Conservation (phyloP, 768 basidiomycete species). For the Lactarius tabidus region DNA sequence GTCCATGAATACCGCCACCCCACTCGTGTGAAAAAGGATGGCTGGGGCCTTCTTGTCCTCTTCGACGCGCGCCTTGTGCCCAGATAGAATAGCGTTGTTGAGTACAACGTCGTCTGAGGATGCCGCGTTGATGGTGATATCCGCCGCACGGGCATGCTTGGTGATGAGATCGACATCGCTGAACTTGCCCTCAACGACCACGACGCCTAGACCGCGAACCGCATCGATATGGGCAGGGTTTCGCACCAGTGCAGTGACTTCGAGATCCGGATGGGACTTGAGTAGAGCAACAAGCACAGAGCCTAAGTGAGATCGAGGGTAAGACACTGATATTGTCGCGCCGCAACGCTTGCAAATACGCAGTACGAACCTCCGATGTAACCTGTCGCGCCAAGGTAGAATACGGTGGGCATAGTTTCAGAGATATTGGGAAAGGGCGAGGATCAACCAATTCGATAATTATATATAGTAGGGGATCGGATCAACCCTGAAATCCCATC, state of each 20-base stretch:
- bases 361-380: conserved; percentile 15
- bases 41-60: conserved; percentile 2
- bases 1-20: conserved; percentile 12
- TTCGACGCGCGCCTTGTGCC: conserved; percentile 13
- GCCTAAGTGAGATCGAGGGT: background rate
- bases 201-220: background rate
- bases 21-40: conserved; percentile 17
- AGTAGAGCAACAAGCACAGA: conserved; percentile 11
- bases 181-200: conserved; percentile 15
- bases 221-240: background rate
- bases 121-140: conserved; percentile 11
- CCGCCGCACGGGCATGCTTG: background rate
- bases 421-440: background rate
- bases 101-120: conserved; percentile 13
- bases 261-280: background rate
- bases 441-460: background rate
- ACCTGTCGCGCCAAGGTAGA: conserved; percentile 20
- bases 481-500: background rate
- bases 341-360: background rate
- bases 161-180: conserved; percentile 7
- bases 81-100: conserved; percentile 10
- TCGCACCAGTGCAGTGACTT: conserved; percentile 19
- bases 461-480: background rate
- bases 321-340: background rate
- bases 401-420: conserved; percentile 12